Evolutionary conservation across 257 asterid species (phyloP).

Genomic region (Catharanthus roseus): DNA sequence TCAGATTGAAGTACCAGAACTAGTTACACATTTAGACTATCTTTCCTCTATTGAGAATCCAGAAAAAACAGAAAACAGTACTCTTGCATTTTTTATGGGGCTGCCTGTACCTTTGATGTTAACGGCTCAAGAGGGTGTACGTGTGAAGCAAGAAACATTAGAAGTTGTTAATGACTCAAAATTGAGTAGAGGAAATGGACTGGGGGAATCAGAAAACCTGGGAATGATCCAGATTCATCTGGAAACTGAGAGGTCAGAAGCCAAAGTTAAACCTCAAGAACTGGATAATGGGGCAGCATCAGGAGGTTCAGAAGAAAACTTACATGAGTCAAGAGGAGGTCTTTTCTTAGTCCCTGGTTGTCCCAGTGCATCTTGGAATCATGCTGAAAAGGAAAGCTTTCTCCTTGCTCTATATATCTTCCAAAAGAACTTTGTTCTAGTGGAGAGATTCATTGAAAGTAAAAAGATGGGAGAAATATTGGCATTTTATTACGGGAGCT

Average conservation of each 20-base stretch:
- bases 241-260: conserved; percentile 18
- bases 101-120: conserved; percentile 37
- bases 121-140: conserved; percentile 18
- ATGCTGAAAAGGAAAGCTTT: conserved; percentile 45
- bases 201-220: conserved; percentile 7
- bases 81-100: conserved; percentile 26
- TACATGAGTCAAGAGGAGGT: conserved; percentile 12
- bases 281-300: conserved; percentile 17
- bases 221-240: conserved; percentile 8
- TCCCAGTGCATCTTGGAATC: conserved; percentile 38
- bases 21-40: conserved; percentile 14
- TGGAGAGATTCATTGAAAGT: conserved; percentile 45
- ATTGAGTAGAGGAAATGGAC: conserved; percentile 11
- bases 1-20: conserved; percentile 54
- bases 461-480: conserved; percentile 46
- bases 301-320: conserved; percentile 21
- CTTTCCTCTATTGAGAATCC: conserved; percentile 10
- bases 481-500: conserved; percentile 54
- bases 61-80: conserved; percentile 11
- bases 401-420: conserved; percentile 59
- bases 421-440: conserved; percentile 51
- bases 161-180: conserved; percentile 14
- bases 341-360: conserved; percentile 45
- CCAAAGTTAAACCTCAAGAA: conserved; percentile 3
- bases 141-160: conserved; percentile 10